Evolutionary conservation across 2,329 filamentous ascomycete genomes (phyloP).

Genomic region (Scortechinia acanthostroma): DNA sequence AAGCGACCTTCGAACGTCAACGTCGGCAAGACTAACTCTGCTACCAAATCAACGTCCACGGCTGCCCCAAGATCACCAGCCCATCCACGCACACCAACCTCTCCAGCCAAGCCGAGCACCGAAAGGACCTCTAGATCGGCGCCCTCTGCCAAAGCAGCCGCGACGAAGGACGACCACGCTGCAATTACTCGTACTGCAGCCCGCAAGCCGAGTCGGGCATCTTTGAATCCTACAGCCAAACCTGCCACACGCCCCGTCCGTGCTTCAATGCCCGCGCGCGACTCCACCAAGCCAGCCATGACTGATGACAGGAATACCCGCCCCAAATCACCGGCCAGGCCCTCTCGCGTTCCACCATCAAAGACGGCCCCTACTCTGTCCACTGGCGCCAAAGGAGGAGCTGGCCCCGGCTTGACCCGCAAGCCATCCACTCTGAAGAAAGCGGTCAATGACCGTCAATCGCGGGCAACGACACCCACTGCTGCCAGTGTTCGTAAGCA

Average conservation of each 20-base stretch:
- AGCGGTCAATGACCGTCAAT: conserved; percentile 6
- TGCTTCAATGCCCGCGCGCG: conserved; percentile 17
- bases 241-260: conserved; percentile 12
- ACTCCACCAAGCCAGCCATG: conserved; percentile 11
- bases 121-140: not conserved
- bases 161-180: conserved; percentile 14
- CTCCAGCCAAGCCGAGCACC: not conserved
- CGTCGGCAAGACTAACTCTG: too few species aligned
- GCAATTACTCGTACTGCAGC: conserved; percentile 6
- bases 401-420: conserved; percentile 13
- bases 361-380: conserved; percentile 27
- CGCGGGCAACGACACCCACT: not conserved
- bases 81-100: not conserved
- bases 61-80: not conserved
- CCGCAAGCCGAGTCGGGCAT: conserved; percentile 19
- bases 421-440: conserved; percentile 22
- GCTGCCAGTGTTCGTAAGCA: not conserved
- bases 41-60: too few species aligned
- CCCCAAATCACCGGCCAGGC: conserved; percentile 26
- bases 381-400: conserved; percentile 13
- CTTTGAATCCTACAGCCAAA: conserved; percentile 17
- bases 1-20: not conserved
- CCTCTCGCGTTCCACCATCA: conserved; percentile 26
- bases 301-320: conserved; percentile 17
- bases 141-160: not conserved